Evolutionary conservation across 192 early-diverging fungal species (phyloP).

Genomic region (Linnemannia zychae): DNA sequence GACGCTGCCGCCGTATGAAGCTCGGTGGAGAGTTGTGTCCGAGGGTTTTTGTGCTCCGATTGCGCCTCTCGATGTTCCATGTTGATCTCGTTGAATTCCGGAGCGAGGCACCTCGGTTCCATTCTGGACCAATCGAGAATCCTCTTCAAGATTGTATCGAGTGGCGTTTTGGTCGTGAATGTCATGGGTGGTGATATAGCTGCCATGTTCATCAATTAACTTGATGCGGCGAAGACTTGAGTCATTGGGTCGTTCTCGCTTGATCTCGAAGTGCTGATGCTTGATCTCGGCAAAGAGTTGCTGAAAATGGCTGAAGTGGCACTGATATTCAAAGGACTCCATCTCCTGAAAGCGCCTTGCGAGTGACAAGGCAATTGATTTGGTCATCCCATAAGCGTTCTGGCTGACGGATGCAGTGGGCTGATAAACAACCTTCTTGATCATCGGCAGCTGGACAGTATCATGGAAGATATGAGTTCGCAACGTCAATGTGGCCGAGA

Average conservation of each 20-base stretch:
- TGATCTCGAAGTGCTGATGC: not conserved
- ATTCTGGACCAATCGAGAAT: not conserved
- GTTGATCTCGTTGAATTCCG: not conserved
- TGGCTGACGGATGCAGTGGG: not conserved
- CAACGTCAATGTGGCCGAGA: not conserved
- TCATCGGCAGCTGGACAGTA: not conserved
- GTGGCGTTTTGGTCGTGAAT: not conserved
- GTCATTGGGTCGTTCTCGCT: not conserved
- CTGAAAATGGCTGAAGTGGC: not conserved
- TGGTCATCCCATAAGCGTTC: not conserved
- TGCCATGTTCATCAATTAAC: not conserved
- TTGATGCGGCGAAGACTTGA: not conserved
- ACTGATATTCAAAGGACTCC: not conserved
- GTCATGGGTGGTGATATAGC: not conserved
- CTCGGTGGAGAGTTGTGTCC: not conserved
- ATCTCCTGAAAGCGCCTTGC: not conserved
- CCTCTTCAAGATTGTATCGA: not conserved
- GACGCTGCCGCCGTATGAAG: not conserved
- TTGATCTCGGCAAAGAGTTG: not conserved
- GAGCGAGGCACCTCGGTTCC: not conserved
- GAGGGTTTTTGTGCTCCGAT: not conserved
- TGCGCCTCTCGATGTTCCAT: not conserved
- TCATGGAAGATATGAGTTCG: not conserved
- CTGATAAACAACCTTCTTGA: not conserved
- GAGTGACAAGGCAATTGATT: not conserved